Base-by-base conservation (phyloP, 2,329 filamentous ascomycete genomes). In the Paraphaeosphaeria minitans region DNA sequence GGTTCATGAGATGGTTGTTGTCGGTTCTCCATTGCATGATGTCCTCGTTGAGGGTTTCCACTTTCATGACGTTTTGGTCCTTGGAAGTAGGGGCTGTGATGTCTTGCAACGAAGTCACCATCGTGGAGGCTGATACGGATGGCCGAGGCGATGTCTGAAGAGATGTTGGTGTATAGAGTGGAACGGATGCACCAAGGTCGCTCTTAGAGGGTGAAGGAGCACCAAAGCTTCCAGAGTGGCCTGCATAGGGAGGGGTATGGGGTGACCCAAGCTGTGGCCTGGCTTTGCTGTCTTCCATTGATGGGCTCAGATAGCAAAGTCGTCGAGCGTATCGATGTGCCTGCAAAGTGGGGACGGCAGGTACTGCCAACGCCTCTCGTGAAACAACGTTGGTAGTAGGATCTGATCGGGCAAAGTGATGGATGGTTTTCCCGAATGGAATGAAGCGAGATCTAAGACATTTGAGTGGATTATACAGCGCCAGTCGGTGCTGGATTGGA, bases 201-300 rank as follows among this genome's bases (percentile, higher is more conserved):
- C 56, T 59, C 53, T 66, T 63, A 37, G 66, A 56, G 43, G 60
- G 55, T 54, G 61, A 61, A 53, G 57, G 55, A 57, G 57, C 52
- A 54, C 63, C 59, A 57, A 69, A 54, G 48, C 55, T 56, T 19
- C 45, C 59, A 62, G 67, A 58, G 31, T 66, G 51, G 54, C 72
- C 68, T 50, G 61, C 57, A 51, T 42, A 22, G 24, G 70, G 60
- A 39, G 60, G 58, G n/a, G 65, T 66, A 55, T 61, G 67, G 60
- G 69, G 66, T 62, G 73, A 71, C 54, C 65, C 65, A 51, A 67
- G 63, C 58, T 65, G 69, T 66, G 66, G 65, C 75, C 75, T 76
- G 41, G 59, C 61, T 69, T 66, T 64, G 69, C 61, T 70, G 70
- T 66, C 64, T 66, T 37, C 42, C 56, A 64, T 60, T 66, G 59